These are phyloP conservation scores for Karstenula rhodostoma DNA, from an alignment of 2,329 filamentous ascomycete genomes.

Conservation along the genomic window DNA sequence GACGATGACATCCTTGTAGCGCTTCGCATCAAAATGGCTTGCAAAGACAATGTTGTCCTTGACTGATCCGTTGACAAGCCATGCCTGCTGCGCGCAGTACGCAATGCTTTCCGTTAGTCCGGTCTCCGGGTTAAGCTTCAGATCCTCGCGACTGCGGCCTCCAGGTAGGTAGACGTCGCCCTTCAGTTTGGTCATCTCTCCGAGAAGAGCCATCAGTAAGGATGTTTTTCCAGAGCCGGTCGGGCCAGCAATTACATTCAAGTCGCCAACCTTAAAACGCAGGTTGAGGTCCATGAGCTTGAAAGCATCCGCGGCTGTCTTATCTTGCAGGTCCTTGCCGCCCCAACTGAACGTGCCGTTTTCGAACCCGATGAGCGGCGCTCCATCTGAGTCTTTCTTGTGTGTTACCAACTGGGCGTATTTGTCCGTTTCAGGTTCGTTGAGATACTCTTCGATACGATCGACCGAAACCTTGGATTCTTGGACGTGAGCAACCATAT, in stretches of 20 bases:
- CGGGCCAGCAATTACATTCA: conserved; percentile 92
- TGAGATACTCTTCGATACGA: conserved; percentile 92
- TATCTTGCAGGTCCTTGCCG: conserved; percentile 60
- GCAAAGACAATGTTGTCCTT: conserved; percentile 96
- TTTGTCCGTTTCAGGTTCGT: conserved; percentile 95
- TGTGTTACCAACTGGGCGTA: conserved; percentile 81
- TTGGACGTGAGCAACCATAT: conserved; percentile 98
- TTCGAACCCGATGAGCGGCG: conserved; percentile 82
- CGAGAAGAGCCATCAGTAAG: conserved; percentile 91
- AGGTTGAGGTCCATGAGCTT: conserved; percentile 84
- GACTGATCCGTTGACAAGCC: conserved; percentile 95
- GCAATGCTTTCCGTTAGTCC: conserved; percentile 90
- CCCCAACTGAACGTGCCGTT: conserved; percentile 92
- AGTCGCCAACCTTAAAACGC: conserved; percentile 81
- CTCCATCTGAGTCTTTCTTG: conserved; percentile 72
- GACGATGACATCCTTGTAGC: conserved; percentile 87
- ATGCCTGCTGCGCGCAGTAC: conserved; percentile 96
- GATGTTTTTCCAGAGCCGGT: conserved; percentile 97
- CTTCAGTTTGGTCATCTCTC: conserved; percentile 89
- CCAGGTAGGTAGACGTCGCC: conserved; percentile 87
- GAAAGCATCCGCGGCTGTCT: conserved; percentile 70
- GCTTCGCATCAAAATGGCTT: conserved; percentile 77
- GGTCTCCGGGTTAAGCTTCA: conserved; percentile 81
- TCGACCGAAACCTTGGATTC: conserved; percentile 97
- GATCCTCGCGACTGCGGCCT: conserved; percentile 83